These are phyloP conservation scores for Colletotrichum sp. DNA, from an alignment of 2,329 filamentous ascomycete species.

Conservation along the genomic window DNA sequence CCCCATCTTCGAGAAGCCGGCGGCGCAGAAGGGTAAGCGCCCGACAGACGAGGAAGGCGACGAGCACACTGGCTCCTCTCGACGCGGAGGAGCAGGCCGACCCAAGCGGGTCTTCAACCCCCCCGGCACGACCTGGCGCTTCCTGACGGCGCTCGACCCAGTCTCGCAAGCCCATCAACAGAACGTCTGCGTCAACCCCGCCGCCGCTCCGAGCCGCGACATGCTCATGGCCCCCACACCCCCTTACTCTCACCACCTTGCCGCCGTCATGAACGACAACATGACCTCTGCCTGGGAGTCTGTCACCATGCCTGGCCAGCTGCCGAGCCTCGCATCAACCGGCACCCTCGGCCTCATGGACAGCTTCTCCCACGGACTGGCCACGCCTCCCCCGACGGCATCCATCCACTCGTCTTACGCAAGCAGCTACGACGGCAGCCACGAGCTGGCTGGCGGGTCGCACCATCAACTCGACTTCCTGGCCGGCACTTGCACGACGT, in stretches of 20 bases:
- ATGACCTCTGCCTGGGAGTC: conserved; percentile 55
- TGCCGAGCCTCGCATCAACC: conserved; percentile 37
- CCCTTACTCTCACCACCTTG: conserved; percentile 49
- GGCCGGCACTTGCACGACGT: conserved; percentile 15
- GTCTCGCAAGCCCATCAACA: conserved; percentile 64
- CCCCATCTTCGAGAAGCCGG: conserved; percentile 39
- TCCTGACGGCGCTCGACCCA: conserved; percentile 65
- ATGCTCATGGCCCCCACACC: conserved; percentile 60
- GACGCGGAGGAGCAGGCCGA: conserved; percentile 6
- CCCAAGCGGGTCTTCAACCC: conserved; percentile 47
- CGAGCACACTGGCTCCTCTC: conserved; percentile 29
- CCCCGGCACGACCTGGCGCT: conserved; percentile 64
- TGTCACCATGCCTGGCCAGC: conserved; percentile 33
- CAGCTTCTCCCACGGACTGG: conserved; percentile 56
- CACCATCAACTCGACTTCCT: conserved; percentile 24
- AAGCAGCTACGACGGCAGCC: conserved; percentile 45
- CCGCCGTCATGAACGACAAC: conserved; percentile 63
- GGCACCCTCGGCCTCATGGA: conserved; percentile 49
- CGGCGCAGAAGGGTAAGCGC: conserved; percentile 18
- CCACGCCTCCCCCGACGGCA: conserved; percentile 62
- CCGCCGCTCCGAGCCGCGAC: conserved; percentile 36
- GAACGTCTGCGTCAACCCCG: conserved; percentile 35
- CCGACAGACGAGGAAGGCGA: conserved; percentile 24
- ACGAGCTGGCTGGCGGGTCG: conserved; percentile 13
- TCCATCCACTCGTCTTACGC: conserved; percentile 53